Evolutionary conservation across 2,329 filamentous ascomycete species (phyloP).

Genomic region (Stagonosporopsis rhizophila): DNA sequence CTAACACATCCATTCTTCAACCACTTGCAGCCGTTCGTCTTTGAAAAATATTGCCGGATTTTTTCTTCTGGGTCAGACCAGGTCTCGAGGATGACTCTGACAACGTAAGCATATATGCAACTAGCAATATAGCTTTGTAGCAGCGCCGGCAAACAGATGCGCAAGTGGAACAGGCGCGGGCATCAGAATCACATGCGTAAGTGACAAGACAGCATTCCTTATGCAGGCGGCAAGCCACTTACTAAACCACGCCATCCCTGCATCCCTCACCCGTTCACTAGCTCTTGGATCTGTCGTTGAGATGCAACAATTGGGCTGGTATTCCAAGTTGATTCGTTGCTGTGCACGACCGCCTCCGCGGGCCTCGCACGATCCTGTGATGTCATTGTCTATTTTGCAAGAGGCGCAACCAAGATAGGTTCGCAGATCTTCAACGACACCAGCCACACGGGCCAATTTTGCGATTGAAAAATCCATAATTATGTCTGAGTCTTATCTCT

Average conservation of each 20-base stretch:
- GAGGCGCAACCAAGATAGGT: slow-evolving; percentile 11
- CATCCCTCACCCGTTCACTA: slow-evolving; percentile 15
- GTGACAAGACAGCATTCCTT: not conserved
- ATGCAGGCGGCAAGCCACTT: slow-evolving; percentile 12
- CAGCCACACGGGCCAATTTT: slow-evolving; percentile 14
- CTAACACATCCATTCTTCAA: not conserved
- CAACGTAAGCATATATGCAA: not conserved
- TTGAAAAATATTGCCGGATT: not conserved
- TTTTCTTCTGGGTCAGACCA: not conserved
- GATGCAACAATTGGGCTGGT: slow-evolving; percentile 16
- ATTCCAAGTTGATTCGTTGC: slow-evolving; percentile 14
- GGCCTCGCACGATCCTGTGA: slow-evolving; percentile 1
- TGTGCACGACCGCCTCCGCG: slow-evolving; percentile 4
- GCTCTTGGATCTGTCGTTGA: slow-evolving; percentile 16
- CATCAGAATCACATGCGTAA: slow-evolving; percentile 12
- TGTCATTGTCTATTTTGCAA: slow-evolving; percentile 5
- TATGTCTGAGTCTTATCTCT: slow-evolving; percentile 16
- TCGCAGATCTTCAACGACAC: slow-evolving; percentile 17
- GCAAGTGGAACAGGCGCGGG: not conserved
- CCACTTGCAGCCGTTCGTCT: not conserved
- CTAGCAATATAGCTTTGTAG: not conserved
- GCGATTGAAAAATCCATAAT: slow-evolving; percentile 9
- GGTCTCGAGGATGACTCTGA: not conserved
- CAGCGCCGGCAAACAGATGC: not conserved
- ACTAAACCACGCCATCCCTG: slow-evolving; percentile 15